Conservation (phyloP, 345 rosid species). For the Ceriops tagal region DNA sequence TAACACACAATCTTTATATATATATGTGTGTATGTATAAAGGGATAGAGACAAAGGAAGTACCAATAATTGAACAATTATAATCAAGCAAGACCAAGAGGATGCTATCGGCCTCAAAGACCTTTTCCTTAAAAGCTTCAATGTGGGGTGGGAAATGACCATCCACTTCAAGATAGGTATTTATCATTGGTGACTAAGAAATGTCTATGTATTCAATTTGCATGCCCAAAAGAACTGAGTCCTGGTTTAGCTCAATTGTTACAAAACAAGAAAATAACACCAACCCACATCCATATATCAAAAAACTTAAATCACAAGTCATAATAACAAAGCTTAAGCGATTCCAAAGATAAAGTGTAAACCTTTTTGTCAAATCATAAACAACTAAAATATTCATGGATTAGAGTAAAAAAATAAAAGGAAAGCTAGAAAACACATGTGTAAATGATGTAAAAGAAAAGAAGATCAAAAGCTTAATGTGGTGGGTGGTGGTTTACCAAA, state of each 20-base stretch:
- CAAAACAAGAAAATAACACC: not conserved
- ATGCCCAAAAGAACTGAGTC: constrained; percentile 14
- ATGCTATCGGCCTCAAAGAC: constrained; percentile 56
- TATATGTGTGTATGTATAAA: too few species aligned
- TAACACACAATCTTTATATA: not conserved
- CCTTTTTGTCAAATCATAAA: not conserved
- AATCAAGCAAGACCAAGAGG: constrained; percentile 86
- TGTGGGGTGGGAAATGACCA: constrained; percentile 53
- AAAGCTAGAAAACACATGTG: not conserved
- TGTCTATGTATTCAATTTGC: constrained; percentile 17
- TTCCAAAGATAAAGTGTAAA: not conserved
- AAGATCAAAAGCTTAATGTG: too few species aligned
- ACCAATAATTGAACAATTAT: constrained; percentile 70
- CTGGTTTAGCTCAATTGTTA: constrained; percentile 15
- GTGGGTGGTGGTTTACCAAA: constrained; percentile 30
- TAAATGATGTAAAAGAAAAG: not conserved
- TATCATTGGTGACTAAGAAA: constrained; percentile 16
- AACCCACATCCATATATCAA: not conserved
- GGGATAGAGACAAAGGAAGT: not conserved
- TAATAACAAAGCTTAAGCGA: constrained; percentile 28
- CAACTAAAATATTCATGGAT: not conserved
- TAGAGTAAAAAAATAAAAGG: not conserved
- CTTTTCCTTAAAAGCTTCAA: constrained; percentile 65
- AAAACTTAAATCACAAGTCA: not conserved
- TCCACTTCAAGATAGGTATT: constrained; percentile 26